Evolutionary conservation across 2,329 filamentous ascomycete genomes (phyloP).

Genomic region (Curvularia hawaiiensis): DNA sequence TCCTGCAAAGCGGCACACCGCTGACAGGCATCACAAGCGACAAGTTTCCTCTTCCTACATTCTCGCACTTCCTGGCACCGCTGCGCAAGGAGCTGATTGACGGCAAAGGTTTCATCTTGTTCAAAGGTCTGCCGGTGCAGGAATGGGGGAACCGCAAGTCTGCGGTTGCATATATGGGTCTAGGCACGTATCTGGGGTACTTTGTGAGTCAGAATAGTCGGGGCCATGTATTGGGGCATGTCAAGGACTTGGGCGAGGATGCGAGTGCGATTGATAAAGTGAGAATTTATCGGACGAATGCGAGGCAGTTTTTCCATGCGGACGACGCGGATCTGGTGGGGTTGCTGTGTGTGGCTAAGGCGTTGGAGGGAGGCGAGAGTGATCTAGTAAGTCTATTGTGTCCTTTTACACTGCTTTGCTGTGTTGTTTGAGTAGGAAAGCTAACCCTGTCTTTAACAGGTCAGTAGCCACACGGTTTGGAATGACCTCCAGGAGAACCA

Average conservation of each 20-base stretch:
- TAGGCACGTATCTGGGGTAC: constrained; percentile 83
- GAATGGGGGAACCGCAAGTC: constrained; percentile 80
- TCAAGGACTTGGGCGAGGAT: constrained; percentile 87
- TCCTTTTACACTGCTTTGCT: not conserved
- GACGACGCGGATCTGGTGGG: constrained; percentile 85
- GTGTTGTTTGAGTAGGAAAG: not conserved
- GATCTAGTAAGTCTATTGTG: constrained; percentile 64
- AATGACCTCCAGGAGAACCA: constrained; percentile 76
- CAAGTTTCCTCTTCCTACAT: constrained; percentile 66
- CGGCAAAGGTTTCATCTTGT: constrained; percentile 88
- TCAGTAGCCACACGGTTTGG: constrained; percentile 77
- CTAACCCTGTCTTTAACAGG: constrained; percentile 2
- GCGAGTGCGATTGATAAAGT: constrained; percentile 81
- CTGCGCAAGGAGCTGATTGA: constrained; percentile 73
- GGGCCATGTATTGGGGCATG: constrained; percentile 85
- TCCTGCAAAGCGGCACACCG: constrained; percentile 67
- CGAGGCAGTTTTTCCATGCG: constrained; percentile 83
- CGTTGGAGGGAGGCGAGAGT: constrained; percentile 80
- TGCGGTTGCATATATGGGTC: constrained; percentile 76
- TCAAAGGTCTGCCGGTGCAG: constrained; percentile 80
- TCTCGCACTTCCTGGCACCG: constrained; percentile 59
- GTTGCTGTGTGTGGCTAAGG: constrained; percentile 77
- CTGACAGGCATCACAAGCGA: constrained; percentile 73
- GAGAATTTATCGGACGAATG: constrained; percentile 88
- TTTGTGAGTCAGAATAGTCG: constrained; percentile 85